A percentile compares a stretch with the other conserved stretches of the same genome.
Evolutionary conservation across 2,329 filamentous ascomycete species (phyloP).

Genomic region (Arthrobotrys megalospora): DNA sequence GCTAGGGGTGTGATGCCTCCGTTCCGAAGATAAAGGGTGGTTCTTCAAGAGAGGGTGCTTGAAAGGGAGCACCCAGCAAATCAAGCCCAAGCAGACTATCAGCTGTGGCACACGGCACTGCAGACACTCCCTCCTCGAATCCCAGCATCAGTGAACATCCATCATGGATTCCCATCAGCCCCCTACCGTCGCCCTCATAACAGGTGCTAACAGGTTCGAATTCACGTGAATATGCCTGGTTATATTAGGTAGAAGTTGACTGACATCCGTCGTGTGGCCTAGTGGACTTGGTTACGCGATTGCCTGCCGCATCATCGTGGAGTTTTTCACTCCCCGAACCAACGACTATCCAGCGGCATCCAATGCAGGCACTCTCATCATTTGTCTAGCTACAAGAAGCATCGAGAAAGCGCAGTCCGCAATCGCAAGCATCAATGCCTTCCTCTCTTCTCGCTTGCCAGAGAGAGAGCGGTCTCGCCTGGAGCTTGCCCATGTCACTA

Average conservation of each 20-base stretch:
- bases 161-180: slow-evolving; percentile 12
- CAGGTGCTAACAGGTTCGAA: slow-evolving; percentile 54
- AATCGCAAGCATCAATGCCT: slow-evolving; percentile 54
- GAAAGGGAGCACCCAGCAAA: background rate
- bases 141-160: background rate
- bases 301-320: slow-evolving; percentile 47
- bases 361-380: slow-evolving; percentile 50
- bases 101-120: too few species aligned
- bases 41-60: background rate
- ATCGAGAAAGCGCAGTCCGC: slow-evolving; percentile 60
- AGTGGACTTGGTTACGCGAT: slow-evolving; percentile 59
- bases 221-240: background rate
- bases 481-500: slow-evolving; percentile 58
- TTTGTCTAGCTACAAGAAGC: slow-evolving; percentile 63
- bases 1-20: too few species aligned
- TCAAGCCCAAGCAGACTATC: background rate
- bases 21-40: too few species aligned
- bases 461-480: slow-evolving; percentile 16
- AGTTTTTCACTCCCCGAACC: slow-evolving; percentile 36
- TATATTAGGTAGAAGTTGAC: background rate
- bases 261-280: slow-evolving; percentile 3
- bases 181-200: slow-evolving; percentile 49
- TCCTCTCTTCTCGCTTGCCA: slow-evolving; percentile 45
- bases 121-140: background rate
- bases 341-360: slow-evolving; percentile 48